Conservation (phyloP, 805 yeast genomes). For the Wickerhamiella kazuoi region DNA sequence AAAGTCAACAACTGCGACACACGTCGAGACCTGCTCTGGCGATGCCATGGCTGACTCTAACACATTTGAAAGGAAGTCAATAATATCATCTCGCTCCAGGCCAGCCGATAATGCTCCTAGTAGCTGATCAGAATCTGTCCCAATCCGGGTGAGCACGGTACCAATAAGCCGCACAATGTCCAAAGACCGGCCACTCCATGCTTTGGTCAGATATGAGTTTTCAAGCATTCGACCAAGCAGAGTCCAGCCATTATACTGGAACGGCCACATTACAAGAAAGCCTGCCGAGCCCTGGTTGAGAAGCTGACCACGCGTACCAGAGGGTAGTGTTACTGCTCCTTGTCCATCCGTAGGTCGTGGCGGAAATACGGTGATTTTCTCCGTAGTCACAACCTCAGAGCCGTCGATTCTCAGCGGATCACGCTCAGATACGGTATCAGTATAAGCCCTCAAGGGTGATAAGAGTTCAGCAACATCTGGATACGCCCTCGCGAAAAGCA, state of each 20-base stretch:
- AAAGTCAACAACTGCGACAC: slow-evolving; percentile 32
- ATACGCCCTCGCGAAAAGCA: slow-evolving; percentile 33
- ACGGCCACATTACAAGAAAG: slow-evolving; percentile 45
- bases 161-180: slow-evolving; percentile 37
- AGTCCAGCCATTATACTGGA: slow-evolving; percentile 76
- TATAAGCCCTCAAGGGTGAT: slow-evolving; percentile 40
- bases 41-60: slow-evolving; percentile 50
- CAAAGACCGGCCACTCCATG: slow-evolving; percentile 25
- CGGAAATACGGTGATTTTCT: slow-evolving; percentile 34
- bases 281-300: slow-evolving; percentile 29
- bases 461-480: slow-evolving; percentile 51
- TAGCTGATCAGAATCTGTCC: slow-evolving; percentile 26
- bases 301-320: slow-evolving; percentile 41
- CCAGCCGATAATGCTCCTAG: slow-evolving; percentile 26
- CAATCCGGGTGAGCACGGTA: slow-evolving; percentile 27
- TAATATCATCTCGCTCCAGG: slow-evolving; percentile 37
- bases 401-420: slow-evolving; percentile 20
- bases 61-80: slow-evolving; percentile 45
- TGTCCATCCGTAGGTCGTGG: slow-evolving; percentile 35
- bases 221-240: slow-evolving; percentile 62
- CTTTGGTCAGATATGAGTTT: slow-evolving; percentile 26
- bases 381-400: slow-evolving; percentile 28
- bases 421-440: slow-evolving; percentile 16
- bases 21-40: slow-evolving; percentile 28
- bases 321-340: slow-evolving; percentile 29